Percentiles rank a stretch among this genome's conserved stretches.
Evolutionary conservation across 140 eudicot species (phyloP).

Genomic region (Cichorium intybus): DNA sequence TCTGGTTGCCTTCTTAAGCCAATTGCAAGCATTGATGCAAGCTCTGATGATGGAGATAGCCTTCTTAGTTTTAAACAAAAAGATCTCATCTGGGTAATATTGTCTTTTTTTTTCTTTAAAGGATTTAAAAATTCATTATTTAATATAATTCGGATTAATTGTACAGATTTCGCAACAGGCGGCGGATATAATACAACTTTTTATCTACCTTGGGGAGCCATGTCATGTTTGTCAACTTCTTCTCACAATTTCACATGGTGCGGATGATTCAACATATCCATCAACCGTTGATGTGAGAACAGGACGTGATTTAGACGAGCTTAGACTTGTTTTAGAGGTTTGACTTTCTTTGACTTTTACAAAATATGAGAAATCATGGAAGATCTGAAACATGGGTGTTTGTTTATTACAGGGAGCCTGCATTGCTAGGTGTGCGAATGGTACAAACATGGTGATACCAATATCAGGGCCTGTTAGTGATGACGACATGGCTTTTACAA

Average conservation of each 20-base stretch:
- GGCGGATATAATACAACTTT: slow-evolving; percentile 84
- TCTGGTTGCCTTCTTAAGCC: slow-evolving; percentile 81
- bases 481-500: slow-evolving; percentile 73
- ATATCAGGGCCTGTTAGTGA: slow-evolving; percentile 64
- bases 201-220: slow-evolving; percentile 87
- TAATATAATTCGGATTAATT: slow-evolving; percentile 14
- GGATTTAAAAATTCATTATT: slow-evolving; percentile 7
- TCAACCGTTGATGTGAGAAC: slow-evolving; percentile 91
- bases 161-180: slow-evolving; percentile 79
- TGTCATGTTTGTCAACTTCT: slow-evolving; percentile 95
- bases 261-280: slow-evolving; percentile 90
- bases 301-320: slow-evolving; percentile 79
- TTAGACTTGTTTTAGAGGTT: slow-evolving; percentile 90
- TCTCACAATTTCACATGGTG: slow-evolving; percentile 90
- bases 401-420: slow-evolving; percentile 68
- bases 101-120: slow-evolving; percentile 23
- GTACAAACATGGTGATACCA: slow-evolving; percentile 77
- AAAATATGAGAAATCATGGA: no score
- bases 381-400: slow-evolving; percentile 11
- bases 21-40: slow-evolving; percentile 57
- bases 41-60: slow-evolving; percentile 60
- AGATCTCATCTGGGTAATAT: slow-evolving; percentile 72
- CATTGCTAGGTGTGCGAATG: slow-evolving; percentile 80
- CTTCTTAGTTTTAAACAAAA: slow-evolving; percentile 79
- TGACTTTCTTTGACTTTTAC: slow-evolving; percentile 18